Percentiles rank a stretch among this genome's conserved stretches.
Evolutionary conservation across 345 rosid species (phyloP).

Genomic region (Boechera retrofracta): DNA sequence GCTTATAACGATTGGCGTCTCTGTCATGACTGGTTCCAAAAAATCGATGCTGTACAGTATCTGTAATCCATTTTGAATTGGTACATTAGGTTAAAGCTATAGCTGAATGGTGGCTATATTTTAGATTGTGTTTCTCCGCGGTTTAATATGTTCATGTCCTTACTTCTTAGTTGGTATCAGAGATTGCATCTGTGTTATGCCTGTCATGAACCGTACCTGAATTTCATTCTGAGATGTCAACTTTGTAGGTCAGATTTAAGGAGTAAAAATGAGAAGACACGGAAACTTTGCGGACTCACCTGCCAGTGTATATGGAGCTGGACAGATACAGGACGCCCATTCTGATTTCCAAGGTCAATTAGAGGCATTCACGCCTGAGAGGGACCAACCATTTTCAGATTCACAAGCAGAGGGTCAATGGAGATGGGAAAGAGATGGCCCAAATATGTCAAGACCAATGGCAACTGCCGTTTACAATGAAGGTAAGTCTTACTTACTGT

Average conservation of each 20-base stretch:
- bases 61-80: not conserved
- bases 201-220: not conserved
- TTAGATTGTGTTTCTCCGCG: slow-evolving; percentile 3
- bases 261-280: slow-evolving; percentile 65
- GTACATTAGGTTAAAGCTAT: not conserved
- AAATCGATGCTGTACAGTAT: not conserved
- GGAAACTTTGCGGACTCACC: slow-evolving; percentile 66
- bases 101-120: not conserved
- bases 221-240: not conserved
- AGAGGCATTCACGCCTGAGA: slow-evolving; percentile 94
- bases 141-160: not conserved
- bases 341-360: slow-evolving; percentile 77
- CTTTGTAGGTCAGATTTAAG: slow-evolving; percentile 18
- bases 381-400: slow-evolving; percentile 59
- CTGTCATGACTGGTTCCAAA: not conserved
- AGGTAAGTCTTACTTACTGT: slow-evolving; percentile 48
- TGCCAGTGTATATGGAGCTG: slow-evolving; percentile 57
- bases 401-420: slow-evolving; percentile 65
- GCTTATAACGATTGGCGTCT: slow-evolving; percentile 5
- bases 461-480: slow-evolving; percentile 59
- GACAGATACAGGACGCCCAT: slow-evolving; percentile 66
- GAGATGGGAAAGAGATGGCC: slow-evolving; percentile 83
- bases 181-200: not conserved
- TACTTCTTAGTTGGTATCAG: slow-evolving; percentile 7
- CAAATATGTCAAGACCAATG: slow-evolving; percentile 62